phyloP scores from a whole-genome alignment of 1,284 basidiomycete species.

The Cystobasidiaceae sp. region DNA sequence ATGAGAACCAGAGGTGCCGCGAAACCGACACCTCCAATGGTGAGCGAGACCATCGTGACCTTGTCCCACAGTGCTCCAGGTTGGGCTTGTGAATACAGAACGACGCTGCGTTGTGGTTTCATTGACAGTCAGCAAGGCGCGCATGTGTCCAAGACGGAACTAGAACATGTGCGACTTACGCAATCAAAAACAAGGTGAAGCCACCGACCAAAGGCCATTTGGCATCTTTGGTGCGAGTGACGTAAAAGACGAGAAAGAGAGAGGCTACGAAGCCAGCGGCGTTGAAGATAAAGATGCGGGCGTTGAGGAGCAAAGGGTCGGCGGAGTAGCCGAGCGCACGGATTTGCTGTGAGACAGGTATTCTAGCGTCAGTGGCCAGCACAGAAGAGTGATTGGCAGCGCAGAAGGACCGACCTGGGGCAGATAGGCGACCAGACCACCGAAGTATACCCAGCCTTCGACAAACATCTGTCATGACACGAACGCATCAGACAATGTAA shows the following conservation, averaged over 20 bases:
- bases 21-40: conserved; percentile 31
- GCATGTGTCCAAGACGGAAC: not conserved
- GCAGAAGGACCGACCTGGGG: not conserved
- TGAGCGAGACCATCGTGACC: not conserved
- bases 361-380: not conserved
- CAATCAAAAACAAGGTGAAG: conserved; percentile 11
- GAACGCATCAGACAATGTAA: too few relatives aligned
- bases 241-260: not conserved
- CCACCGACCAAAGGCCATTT: conserved; percentile 29
- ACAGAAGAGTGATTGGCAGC: not conserved
- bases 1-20: conserved; percentile 31
- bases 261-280: not conserved
- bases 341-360: not conserved
- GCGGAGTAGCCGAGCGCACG: not conserved
- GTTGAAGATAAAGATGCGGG: not conserved
- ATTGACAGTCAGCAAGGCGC: not conserved
- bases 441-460: not conserved
- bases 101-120: not conserved
- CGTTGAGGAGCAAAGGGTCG: not conserved
- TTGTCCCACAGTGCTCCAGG: not conserved
- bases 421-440: not conserved
- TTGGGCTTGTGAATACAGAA: not conserved
- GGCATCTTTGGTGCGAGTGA: conserved; percentile 24
- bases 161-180: conserved; percentile 2
- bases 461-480: not conserved